A percentile compares a stretch with the other conserved stretches of the same genome.
Conservation (phyloP, 225 moss, liverwort and hornwort genomes). For the Physcomitrium patens region DNA sequence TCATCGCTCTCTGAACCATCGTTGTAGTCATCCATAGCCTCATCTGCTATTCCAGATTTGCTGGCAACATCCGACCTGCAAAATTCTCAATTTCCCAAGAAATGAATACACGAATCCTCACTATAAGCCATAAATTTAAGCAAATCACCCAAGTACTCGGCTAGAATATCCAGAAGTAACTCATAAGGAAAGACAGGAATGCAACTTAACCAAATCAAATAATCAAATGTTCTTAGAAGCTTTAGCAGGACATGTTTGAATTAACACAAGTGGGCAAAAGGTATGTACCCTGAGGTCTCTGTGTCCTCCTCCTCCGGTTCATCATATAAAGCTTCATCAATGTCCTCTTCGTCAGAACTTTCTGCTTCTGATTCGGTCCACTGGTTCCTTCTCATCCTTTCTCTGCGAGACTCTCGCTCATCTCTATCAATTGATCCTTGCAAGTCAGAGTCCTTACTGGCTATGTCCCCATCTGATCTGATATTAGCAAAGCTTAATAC, state of each 20-base stretch:
- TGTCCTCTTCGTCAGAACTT: conserved; percentile 84
- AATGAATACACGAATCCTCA: too few species aligned
- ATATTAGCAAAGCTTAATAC: conserved; percentile 55
- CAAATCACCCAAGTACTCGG: conserved; percentile 11
- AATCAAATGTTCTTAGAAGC: background rate
- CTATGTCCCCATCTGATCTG: conserved; percentile 61
- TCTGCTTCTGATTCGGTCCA: conserved; percentile 88
- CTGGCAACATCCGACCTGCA: conserved; percentile 83
- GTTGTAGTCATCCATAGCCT: conserved; percentile 73
- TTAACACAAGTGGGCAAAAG: conserved; percentile 22
- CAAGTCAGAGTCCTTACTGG: conserved; percentile 69
- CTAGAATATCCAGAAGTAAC: conserved; percentile 6
- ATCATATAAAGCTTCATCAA: conserved; percentile 66
- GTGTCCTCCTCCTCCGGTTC: conserved; percentile 79
- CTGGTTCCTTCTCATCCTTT: conserved; percentile 64
- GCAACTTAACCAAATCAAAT: background rate
- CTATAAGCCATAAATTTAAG: background rate
- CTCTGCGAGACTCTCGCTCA: conserved; percentile 58
- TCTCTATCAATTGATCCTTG: conserved; percentile 66
- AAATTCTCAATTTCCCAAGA: conserved; percentile 27
- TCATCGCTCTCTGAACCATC: conserved; percentile 80
- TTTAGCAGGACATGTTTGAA: conserved; percentile 2
- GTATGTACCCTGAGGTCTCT: conserved; percentile 69
- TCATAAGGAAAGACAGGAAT: conserved; percentile 17
- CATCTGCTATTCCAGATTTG: conserved; percentile 94